Percentiles rank a stretch among this genome's conserved stretches.
phyloP scores from a whole-genome alignment of 2,329 filamentous ascomycete species.

The Lizonia empirigonia region DNA sequence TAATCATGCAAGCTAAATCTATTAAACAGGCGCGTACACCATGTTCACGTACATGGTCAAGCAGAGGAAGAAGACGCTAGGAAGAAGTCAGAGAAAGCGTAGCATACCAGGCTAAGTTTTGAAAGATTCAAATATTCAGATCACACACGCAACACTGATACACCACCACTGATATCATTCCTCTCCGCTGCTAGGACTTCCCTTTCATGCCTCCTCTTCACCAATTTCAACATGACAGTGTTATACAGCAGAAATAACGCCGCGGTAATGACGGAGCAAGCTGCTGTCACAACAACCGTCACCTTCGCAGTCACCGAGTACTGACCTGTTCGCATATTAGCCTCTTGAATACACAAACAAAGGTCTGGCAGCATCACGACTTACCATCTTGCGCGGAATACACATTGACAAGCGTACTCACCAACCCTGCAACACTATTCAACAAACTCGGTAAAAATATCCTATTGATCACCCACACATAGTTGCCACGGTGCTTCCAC shows the following conservation, averaged over 20 bases:
- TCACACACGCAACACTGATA: no score
- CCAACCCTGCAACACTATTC: conserved; percentile 57
- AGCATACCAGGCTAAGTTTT: no score
- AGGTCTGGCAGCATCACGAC: conserved; percentile 18
- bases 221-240: conserved; percentile 39
- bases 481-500: conserved; percentile 54
- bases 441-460: conserved; percentile 54
- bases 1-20: background rate
- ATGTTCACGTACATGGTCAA: conserved; percentile 41
- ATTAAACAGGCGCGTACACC: conserved; percentile 24
- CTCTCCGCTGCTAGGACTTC: conserved; percentile 34
- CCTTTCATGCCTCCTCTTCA: conserved; percentile 41
- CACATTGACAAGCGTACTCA: conserved; percentile 58
- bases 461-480: conserved; percentile 61
- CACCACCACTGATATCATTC: no score
- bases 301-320: conserved; percentile 50
- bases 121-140: no score
- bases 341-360: background rate
- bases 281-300: conserved; percentile 47
- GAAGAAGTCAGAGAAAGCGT: background rate
- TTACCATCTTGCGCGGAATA: conserved; percentile 56
- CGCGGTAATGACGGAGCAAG: conserved; percentile 42
- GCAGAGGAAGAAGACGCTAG: conserved; percentile 30
- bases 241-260: conserved; percentile 48
- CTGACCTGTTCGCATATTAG: conserved; percentile 22